Conservation (phyloP, 495 filamentous ascomycete species). For the Melanomma pulvis-pyrius region DNA sequence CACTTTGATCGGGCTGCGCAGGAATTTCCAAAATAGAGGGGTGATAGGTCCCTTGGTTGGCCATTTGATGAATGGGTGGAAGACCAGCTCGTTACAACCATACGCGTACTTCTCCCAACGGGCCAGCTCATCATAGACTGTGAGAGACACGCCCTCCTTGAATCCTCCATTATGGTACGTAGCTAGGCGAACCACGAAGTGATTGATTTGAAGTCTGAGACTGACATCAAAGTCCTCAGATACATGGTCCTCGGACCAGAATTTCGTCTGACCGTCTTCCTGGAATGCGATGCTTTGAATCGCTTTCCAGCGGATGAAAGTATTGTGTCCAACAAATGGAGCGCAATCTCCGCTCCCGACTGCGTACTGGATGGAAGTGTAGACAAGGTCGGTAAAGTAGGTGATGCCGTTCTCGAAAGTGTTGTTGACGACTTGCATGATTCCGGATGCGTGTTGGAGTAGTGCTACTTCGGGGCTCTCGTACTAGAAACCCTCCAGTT, state of each 20-base stretch:
- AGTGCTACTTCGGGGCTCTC: conserved; percentile 48
- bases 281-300: conserved; percentile 53
- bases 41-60: conserved; percentile 36
- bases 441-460: conserved; percentile 48
- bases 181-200: conserved; percentile 71
- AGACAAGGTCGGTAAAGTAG: conserved; percentile 79
- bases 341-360: conserved; percentile 78
- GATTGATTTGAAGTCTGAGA: conserved; percentile 68
- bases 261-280: conserved; percentile 71
- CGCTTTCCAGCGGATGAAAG: conserved; percentile 40
- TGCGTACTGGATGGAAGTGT: conserved; percentile 73
- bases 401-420: conserved; percentile 59
- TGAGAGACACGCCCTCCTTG: conserved; percentile 77
- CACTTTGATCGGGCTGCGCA: conserved; percentile 38
- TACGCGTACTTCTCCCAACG: conserved; percentile 84
- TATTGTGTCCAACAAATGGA: conserved; percentile 53
- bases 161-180: conserved; percentile 74
- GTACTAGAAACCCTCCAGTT: not conserved
- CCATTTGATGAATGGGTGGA: conserved; percentile 60
- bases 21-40: conserved; percentile 36
- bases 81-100: conserved; percentile 76
- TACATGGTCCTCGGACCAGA: conserved; percentile 79
- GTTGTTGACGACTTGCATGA: conserved; percentile 48
- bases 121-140: conserved; percentile 76
- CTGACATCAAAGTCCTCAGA: conserved; percentile 83